phyloP scores from a whole-genome alignment of 441 rosid genomes.

The Euphorbia celastroides region DNA sequence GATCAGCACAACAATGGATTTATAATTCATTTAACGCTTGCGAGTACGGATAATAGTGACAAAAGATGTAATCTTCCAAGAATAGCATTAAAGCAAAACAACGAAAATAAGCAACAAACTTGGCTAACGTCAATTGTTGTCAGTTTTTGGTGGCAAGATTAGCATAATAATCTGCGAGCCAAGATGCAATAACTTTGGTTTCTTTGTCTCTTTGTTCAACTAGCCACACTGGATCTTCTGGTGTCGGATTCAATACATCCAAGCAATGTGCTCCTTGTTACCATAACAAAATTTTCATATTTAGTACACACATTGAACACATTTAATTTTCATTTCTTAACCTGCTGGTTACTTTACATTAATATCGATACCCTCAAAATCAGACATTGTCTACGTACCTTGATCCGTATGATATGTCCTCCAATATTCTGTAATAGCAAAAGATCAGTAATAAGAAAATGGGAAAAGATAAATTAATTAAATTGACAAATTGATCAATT shows the following conservation, averaged over 20 bases:
- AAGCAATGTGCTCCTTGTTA: slow-evolving; percentile 1
- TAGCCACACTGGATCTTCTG: background rate
- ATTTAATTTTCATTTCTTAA: too few relatives aligned
- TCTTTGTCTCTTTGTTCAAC: slow-evolving; percentile 1
- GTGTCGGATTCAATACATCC: slow-evolving; percentile 1
- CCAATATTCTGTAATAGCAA: background rate
- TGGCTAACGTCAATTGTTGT: too few relatives aligned
- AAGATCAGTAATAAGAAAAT: too few relatives aligned
- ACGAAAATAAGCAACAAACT: background rate
- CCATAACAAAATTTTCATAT: too few relatives aligned
- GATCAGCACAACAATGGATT: background rate
- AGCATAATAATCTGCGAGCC: slow-evolving; percentile 11
- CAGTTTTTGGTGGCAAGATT: background rate
- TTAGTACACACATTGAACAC: too few relatives aligned
- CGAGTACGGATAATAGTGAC: background rate
- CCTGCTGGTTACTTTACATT: background rate
- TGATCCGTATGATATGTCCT: slow-evolving; percentile 2
- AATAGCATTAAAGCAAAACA: background rate
- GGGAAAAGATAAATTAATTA: too few relatives aligned
- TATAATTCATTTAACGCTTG: background rate
- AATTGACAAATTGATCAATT: too few relatives aligned
- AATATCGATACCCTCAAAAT: too few relatives aligned
- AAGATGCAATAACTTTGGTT: background rate
- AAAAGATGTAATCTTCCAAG: too few relatives aligned
- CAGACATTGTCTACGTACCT: background rate